A percentile compares a stretch with the other conserved stretches of the same genome.
These are phyloP conservation scores for Coemansia sp. DNA, from an alignment of 192 early-diverging fungal species.

Conservation along the genomic window DNA sequence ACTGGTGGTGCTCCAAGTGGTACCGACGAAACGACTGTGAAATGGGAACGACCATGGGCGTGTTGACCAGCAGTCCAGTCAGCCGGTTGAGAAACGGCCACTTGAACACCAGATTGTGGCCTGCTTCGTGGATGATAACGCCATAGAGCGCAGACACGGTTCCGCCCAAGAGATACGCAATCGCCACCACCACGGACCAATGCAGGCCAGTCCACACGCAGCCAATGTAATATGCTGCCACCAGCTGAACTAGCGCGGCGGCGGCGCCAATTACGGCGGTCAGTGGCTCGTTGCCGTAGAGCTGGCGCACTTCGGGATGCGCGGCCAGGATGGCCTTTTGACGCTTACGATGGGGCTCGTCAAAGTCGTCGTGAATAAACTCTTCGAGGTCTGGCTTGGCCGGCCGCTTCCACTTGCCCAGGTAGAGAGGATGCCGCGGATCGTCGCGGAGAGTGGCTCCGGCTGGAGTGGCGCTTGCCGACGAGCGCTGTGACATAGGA, in stretches of 20 bases:
- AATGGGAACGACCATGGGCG: slow-evolving; percentile 79
- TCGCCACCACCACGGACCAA: slow-evolving; percentile 58
- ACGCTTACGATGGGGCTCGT: slow-evolving; percentile 92
- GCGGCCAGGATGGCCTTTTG: slow-evolving; percentile 79
- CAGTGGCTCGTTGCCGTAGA: slow-evolving; percentile 78
- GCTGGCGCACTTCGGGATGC: slow-evolving; percentile 82
- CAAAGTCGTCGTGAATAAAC: slow-evolving; percentile 79
- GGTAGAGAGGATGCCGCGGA: slow-evolving; percentile 70
- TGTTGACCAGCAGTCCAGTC: slow-evolving; percentile 79
- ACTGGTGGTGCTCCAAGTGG: slow-evolving; percentile 96
- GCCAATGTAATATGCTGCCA: slow-evolving; percentile 73
- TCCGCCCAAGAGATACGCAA: slow-evolving; percentile 80
- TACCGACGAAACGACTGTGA: slow-evolving; percentile 81
- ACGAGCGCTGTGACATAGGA: slow-evolving; percentile 32
- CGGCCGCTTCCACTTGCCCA: slow-evolving; percentile 76
- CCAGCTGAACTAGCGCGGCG: slow-evolving; percentile 65
- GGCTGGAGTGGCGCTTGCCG: slow-evolving; percentile 12
- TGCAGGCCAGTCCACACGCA: slow-evolving; percentile 59
- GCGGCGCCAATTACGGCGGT: slow-evolving; percentile 69
- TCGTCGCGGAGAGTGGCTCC: slow-evolving; percentile 24
- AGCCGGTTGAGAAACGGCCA: slow-evolving; percentile 70
- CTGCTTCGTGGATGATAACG: slow-evolving; percentile 89
- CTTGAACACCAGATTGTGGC: slow-evolving; percentile 79
- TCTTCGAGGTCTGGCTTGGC: slow-evolving; percentile 63
- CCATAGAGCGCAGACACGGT: slow-evolving; percentile 78